Evolutionary conservation across 495 filamentous ascomycete genomes (phyloP).

Genomic region (Penicillium robsamsonii): DNA sequence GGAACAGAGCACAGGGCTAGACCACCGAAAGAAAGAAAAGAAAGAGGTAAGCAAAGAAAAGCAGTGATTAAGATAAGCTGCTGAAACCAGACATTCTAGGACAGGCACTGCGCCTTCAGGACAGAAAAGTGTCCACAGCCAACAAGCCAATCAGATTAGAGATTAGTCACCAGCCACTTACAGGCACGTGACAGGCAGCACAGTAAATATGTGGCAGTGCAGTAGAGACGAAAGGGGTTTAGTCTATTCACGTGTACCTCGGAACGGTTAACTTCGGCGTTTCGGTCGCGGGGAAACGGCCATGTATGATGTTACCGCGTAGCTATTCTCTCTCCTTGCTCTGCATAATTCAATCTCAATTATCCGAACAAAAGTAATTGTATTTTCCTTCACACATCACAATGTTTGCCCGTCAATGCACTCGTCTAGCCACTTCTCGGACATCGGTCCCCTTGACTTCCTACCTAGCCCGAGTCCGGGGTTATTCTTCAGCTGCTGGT

Average conservation of each 20-base stretch:
- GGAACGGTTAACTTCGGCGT: constrained; percentile 36
- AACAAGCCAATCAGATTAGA: constrained; percentile 23
- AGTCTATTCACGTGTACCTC: constrained; percentile 28
- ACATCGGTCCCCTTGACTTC: constrained; percentile 46
- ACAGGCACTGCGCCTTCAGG: constrained; percentile 23
- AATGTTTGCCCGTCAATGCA: constrained; percentile 57
- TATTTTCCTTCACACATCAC: constrained; percentile 8
- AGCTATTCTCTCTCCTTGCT: constrained; percentile 3
- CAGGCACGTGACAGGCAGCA: constrained; percentile 19
- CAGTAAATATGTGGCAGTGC: constrained; percentile 9
- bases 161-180: constrained; percentile 16
- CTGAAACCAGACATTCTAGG: constrained; percentile 31
- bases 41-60: constrained; percentile 15
- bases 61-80: constrained; percentile 25
- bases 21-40: constrained; percentile 15
- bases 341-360: neutral
- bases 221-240: constrained; percentile 1
- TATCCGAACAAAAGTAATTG: neutral
- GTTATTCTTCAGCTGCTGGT: constrained; percentile 55
- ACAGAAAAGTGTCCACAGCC: constrained; percentile 45
- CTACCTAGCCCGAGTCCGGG: constrained; percentile 47
- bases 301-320: constrained; percentile 17
- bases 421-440: constrained; percentile 60
- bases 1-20: constrained; percentile 1
- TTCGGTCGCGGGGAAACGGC: constrained; percentile 32